These are phyloP conservation scores for Penicillium canescens DNA, from an alignment of 495 filamentous ascomycete genomes.

Conservation along the genomic window DNA sequence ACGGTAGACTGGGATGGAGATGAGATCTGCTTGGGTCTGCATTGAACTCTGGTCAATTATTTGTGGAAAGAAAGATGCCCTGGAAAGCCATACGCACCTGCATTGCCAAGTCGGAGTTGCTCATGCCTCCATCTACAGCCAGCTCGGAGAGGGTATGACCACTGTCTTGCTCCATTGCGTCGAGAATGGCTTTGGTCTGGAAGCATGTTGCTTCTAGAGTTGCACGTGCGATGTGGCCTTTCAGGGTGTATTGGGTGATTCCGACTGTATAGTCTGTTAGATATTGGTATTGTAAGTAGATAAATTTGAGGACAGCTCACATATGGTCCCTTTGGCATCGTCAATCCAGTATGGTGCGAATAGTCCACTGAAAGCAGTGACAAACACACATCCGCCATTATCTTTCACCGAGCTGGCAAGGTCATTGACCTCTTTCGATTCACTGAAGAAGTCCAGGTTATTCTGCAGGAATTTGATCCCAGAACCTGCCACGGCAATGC, in stretches of 20 bases:
- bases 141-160: slow-evolving; percentile 75
- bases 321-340: slow-evolving; percentile 89
- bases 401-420: slow-evolving; percentile 79
- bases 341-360: slow-evolving; percentile 99
- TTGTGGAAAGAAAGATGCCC: neutral
- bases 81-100: slow-evolving; percentile 46
- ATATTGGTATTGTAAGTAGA: slow-evolving; percentile 1
- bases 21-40: slow-evolving; percentile 45
- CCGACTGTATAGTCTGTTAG: slow-evolving; percentile 54
- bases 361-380: slow-evolving; percentile 92
- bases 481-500: slow-evolving; percentile 88
- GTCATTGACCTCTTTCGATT: slow-evolving; percentile 75
- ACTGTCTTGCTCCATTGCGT: slow-evolving; percentile 93
- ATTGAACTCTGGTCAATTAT: neutral
- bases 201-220: slow-evolving; percentile 94
- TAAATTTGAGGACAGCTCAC: slow-evolving; percentile 43
- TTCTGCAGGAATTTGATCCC: slow-evolving; percentile 88
- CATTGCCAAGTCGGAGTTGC: slow-evolving; percentile 91
- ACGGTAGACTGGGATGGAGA: slow-evolving; percentile 47
- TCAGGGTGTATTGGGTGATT: slow-evolving; percentile 87
- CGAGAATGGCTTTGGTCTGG: slow-evolving; percentile 91
- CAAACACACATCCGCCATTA: slow-evolving; percentile 90
- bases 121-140: slow-evolving; percentile 93
- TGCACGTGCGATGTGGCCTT: slow-evolving; percentile 89
- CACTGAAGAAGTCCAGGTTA: slow-evolving; percentile 77